A percentile compares a stretch with the other conserved stretches of the same genome.
These are phyloP conservation scores for Pyrenophora tritici-repentis DNA, from an alignment of 2,329 filamentous ascomycete species.

Conservation along the genomic window DNA sequence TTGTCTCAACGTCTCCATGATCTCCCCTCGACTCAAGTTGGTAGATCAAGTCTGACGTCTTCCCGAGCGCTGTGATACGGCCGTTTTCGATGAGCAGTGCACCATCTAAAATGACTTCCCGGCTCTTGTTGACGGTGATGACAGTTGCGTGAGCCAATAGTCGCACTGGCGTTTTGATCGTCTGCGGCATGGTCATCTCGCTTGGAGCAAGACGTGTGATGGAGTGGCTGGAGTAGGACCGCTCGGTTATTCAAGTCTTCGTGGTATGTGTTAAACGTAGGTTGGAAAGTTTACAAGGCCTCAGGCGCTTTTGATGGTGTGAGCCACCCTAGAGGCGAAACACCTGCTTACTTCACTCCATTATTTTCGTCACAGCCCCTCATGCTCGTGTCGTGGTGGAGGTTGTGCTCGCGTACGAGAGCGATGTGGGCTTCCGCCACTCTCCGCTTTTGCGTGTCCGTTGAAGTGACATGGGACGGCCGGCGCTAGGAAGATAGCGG, in stretches of 20 bases:
- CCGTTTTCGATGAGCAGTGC: conserved; percentile 50
- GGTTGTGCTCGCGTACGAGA: not conserved
- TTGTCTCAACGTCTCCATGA: conserved; percentile 7
- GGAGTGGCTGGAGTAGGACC: not conserved
- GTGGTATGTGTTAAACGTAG: not conserved
- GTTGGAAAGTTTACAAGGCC: not conserved
- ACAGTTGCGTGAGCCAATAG: conserved; percentile 58
- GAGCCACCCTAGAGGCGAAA: not conserved
- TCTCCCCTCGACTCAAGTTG: not conserved
- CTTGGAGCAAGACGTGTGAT: not conserved
- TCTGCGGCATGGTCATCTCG: not conserved
- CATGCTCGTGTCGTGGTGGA: not conserved
- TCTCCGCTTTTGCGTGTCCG: not conserved
- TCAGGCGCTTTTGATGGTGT: not conserved
- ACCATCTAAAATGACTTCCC: conserved; percentile 55
- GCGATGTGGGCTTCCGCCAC: not conserved
- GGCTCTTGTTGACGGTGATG: conserved; percentile 55
- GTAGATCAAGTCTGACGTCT: conserved; percentile 39
- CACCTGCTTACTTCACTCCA: not conserved
- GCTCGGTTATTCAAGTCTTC: not conserved
- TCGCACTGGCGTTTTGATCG: not conserved
- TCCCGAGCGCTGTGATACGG: conserved; percentile 53
- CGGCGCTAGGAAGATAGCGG: conserved; percentile 7
- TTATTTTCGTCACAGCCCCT: not conserved
- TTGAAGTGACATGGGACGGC: conserved; percentile 10